These are phyloP conservation scores for Cairneyella variabilis DNA, from an alignment of 495 filamentous ascomycete genomes.

Conservation along the genomic window DNA sequence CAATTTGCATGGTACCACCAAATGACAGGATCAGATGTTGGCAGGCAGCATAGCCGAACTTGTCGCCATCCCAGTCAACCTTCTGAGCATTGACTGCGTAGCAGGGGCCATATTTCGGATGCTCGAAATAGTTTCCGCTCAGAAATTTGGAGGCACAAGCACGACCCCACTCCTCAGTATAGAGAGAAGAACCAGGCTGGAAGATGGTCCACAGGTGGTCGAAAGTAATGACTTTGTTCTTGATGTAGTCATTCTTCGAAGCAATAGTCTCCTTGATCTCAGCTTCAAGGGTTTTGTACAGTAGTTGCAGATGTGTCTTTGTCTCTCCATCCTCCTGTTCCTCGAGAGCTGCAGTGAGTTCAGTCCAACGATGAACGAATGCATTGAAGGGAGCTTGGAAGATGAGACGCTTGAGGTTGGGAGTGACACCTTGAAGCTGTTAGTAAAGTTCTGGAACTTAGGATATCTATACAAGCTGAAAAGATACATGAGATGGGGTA, in stretches of 20 bases:
- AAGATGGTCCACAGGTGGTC: conserved; percentile 87
- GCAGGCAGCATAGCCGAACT: conserved; percentile 49
- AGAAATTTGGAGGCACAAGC: conserved; percentile 58
- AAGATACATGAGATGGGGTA: conserved; percentile 45
- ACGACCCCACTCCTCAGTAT: conserved; percentile 56
- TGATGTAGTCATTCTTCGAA: conserved; percentile 72
- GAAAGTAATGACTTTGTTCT: conserved; percentile 82
- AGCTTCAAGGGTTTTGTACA: conserved; percentile 50
- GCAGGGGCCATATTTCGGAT: conserved; percentile 3
- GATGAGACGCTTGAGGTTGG: conserved; percentile 53
- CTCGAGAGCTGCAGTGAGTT: conserved; percentile 44
- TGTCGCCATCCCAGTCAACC: conserved; percentile 63
- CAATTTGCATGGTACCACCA: conserved; percentile 77
- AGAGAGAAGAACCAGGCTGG: conserved; percentile 81
- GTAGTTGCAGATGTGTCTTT: conserved; percentile 52
- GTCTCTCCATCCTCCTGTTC: conserved; percentile 43
- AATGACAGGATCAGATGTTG: conserved; percentile 66
- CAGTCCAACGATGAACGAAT: conserved; percentile 64
- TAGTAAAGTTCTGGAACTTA: too few species aligned
- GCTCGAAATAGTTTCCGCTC: conserved; percentile 39
- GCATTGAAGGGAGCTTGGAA: conserved; percentile 59
- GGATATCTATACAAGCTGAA: too few species aligned
- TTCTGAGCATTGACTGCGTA: conserved; percentile 22
- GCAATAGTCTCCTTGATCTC: conserved; percentile 70
- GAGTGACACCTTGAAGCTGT: conserved; percentile 37